A percentile compares a stretch with the other conserved stretches of the same genome.
phyloP scores from a whole-genome alignment of 169 alveolate species.

The Miamiensis avidus region DNA sequence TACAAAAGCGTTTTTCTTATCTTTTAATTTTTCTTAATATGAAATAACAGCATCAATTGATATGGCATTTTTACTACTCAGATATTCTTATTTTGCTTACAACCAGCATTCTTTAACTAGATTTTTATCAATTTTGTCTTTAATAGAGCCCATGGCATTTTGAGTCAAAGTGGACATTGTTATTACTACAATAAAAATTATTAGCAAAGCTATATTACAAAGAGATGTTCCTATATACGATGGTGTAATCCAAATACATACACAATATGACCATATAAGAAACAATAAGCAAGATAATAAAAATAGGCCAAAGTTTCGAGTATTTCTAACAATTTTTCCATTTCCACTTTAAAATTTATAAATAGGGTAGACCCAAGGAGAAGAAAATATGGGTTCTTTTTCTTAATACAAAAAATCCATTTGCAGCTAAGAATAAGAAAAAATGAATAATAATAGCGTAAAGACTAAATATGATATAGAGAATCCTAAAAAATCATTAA shows the following conservation, averaged over 20 bases:
- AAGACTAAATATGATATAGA: slow-evolving; percentile 29
- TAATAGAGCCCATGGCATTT: not conserved
- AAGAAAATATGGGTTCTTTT: slow-evolving; percentile 57
- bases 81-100: not conserved
- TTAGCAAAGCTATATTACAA: not conserved
- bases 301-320: slow-evolving; percentile 27
- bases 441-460: not conserved
- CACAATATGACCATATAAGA: slow-evolving; percentile 45
- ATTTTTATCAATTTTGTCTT: not conserved
- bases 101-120: not conserved
- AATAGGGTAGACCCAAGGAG: slow-evolving; percentile 74
- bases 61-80: not conserved
- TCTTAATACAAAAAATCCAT: slow-evolving; percentile 26
- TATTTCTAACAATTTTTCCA: slow-evolving; percentile 39
- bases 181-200: too few relatives aligned
- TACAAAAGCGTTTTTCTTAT: slow-evolving; percentile 6
- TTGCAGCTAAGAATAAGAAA: not conserved
- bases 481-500: slow-evolving; percentile 36
- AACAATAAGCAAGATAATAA: slow-evolving; percentile 15
- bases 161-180: not conserved
- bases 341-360: slow-evolving; percentile 52
- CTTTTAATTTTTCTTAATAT: too few relatives aligned
- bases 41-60: too few relatives aligned
- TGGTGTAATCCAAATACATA: slow-evolving; percentile 60
- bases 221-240: not conserved